Evolutionary conservation across 2,329 filamentous ascomycete genomes (phyloP).

Genomic region (Nemania sp.): DNA sequence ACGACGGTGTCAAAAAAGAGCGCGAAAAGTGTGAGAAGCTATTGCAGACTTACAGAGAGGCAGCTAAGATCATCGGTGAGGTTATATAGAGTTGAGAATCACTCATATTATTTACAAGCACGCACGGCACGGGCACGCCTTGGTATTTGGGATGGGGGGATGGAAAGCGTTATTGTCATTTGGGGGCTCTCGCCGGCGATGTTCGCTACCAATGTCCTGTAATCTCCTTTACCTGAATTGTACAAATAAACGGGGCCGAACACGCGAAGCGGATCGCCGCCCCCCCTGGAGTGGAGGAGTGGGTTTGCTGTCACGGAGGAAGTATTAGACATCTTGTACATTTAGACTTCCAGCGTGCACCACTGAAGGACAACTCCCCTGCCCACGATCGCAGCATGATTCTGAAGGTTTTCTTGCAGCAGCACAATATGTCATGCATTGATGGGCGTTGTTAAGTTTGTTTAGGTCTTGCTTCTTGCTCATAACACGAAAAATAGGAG

Average conservation of each 20-base stretch:
- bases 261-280: slow-evolving; percentile 3
- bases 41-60: slow-evolving; percentile 93
- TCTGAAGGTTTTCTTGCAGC: too few species aligned
- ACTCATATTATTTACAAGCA: neutral
- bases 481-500: neutral
- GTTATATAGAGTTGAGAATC: slow-evolving; percentile 65
- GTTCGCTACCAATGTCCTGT: slow-evolving; percentile 14
- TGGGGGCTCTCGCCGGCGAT: slow-evolving; percentile 1
- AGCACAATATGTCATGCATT: neutral
- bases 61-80: slow-evolving; percentile 96
- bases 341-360: slow-evolving; percentile 21
- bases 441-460: neutral
- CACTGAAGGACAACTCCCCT: slow-evolving; percentile 10
- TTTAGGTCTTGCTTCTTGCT: too few species aligned
- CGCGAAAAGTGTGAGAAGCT: slow-evolving; percentile 98
- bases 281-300: slow-evolving; percentile 4
- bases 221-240: slow-evolving; percentile 18
- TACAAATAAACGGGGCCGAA: slow-evolving; percentile 21
- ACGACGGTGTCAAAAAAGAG: slow-evolving; percentile 96
- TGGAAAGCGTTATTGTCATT: slow-evolving; percentile 3
- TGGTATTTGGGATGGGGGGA: neutral
- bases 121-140: too few species aligned
- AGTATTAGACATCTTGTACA: slow-evolving; percentile 26
- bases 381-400: slow-evolving; percentile 13
- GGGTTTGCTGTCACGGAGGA: slow-evolving; percentile 12